phyloP scores from a whole-genome alignment of 169 alveolate species.

The Amoebophrya sp. region DNA sequence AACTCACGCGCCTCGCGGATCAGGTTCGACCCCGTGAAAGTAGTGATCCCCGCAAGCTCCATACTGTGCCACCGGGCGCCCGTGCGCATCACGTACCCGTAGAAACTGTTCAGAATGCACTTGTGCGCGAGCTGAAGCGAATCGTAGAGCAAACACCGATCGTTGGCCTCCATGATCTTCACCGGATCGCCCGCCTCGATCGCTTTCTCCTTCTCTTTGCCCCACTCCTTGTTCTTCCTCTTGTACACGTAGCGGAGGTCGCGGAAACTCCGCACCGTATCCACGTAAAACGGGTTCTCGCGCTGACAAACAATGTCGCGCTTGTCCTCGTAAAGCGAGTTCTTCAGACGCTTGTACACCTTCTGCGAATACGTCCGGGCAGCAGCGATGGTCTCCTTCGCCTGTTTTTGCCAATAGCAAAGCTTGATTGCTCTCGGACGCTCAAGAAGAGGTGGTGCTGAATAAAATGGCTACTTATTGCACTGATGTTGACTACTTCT shows the following conservation, averaged over 20 bases:
- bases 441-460: too few relatives aligned
- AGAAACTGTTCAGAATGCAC: constrained; percentile 94
- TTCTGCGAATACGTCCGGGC: constrained; percentile 29
- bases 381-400: constrained; percentile 16
- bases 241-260: constrained; percentile 95
- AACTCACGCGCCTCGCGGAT: constrained; percentile 46
- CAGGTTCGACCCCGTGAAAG: constrained; percentile 74
- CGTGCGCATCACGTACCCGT: constrained; percentile 95
- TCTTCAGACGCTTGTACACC: constrained; percentile 37
- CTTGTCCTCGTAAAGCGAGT: constrained; percentile 28
- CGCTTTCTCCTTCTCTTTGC: constrained; percentile 28
- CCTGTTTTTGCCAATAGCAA: too few relatives aligned
- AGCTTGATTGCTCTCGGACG: too few relatives aligned
- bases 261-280: constrained; percentile 54
- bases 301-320: constrained; percentile 79
- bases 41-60: constrained; percentile 99
- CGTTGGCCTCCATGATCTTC: constrained; percentile 67
- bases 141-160: constrained; percentile 76
- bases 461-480: too few relatives aligned
- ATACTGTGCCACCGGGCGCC: constrained; percentile 99
- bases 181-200: constrained; percentile 45
- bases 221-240: constrained; percentile 52
- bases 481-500: too few relatives aligned
- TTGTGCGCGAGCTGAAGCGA: constrained; percentile 97
- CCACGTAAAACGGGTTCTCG: constrained; percentile 91